Evolutionary conservation across 768 basidiomycete species (phyloP).

Genomic region (Podaxis carcinomalis): DNA sequence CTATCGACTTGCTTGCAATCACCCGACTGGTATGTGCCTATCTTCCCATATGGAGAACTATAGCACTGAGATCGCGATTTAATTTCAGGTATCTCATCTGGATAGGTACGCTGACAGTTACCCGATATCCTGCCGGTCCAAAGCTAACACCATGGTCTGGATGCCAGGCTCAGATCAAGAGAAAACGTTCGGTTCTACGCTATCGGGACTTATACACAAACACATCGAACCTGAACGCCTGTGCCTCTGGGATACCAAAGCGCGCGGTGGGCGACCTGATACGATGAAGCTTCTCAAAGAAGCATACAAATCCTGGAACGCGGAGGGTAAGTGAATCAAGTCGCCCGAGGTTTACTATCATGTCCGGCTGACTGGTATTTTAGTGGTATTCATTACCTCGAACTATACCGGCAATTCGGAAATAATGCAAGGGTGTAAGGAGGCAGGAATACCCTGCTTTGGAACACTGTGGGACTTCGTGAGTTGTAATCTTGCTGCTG

Average conservation of each 20-base stretch:
- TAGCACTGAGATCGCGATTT: conserved; percentile 3
- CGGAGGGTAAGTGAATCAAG: conserved; percentile 46
- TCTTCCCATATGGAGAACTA: conserved; percentile 3
- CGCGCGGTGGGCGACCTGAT: conserved; percentile 70
- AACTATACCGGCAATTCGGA: conserved; percentile 76
- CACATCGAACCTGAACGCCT: conserved; percentile 72
- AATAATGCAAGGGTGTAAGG: conserved; percentile 76
- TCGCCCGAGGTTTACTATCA: background rate
- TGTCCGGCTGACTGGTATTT: conserved; percentile 5
- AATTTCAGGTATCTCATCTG: conserved; percentile 67
- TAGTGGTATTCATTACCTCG: conserved; percentile 82
- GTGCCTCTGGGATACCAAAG: conserved; percentile 75
- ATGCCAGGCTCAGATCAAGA: conserved; percentile 70
- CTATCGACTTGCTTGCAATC: conserved; percentile 78
- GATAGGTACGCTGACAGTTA: conserved; percentile 43
- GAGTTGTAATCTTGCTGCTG: conserved; percentile 15
- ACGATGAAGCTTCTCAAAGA: conserved; percentile 74
- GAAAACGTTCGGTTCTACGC: conserved; percentile 70
- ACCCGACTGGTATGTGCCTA: conserved; percentile 52
- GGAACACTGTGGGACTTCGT: conserved; percentile 73
- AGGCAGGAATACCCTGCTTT: conserved; percentile 60
- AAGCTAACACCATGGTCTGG: conserved; percentile 12
- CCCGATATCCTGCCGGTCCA: background rate
- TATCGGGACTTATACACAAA: conserved; percentile 65
- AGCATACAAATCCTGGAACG: conserved; percentile 62